Percentiles rank a stretch among this genome's conserved stretches.
Evolutionary conservation across 208 protist genomes (phyloP).

Genomic region (Trypanosomatidae sp.): DNA sequence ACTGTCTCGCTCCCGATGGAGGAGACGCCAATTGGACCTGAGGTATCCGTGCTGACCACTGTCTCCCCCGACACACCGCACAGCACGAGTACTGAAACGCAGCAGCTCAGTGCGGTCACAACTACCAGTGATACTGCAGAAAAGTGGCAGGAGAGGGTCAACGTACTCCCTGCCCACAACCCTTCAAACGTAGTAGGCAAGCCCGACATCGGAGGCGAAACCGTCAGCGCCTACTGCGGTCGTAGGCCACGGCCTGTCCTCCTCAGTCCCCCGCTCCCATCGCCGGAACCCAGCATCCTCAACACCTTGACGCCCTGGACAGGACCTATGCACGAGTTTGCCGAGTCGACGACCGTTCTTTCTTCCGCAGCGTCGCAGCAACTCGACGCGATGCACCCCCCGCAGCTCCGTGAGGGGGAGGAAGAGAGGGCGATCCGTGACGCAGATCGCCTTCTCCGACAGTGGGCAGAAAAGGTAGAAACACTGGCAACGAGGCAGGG

Average conservation of each 20-base stretch:
- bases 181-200: neutral
- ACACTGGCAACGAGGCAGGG: slow-evolving; percentile 21
- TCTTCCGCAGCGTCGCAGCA: neutral
- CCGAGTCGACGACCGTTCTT: neutral
- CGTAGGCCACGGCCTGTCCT: neutral
- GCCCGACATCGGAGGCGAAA: neutral
- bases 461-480: slow-evolving; percentile 22
- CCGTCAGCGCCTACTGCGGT: neutral
- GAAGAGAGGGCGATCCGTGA: slow-evolving; percentile 22
- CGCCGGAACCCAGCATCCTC: neutral
- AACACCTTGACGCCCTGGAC: slow-evolving; percentile 6
- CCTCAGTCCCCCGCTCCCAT: neutral
- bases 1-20: neutral
- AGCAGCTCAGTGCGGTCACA: neutral
- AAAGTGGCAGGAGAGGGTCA: no score
- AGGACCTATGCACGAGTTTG: slow-evolving; percentile 33
- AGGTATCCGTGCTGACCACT: slow-evolving; percentile 16
- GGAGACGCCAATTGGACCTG: slow-evolving; percentile 8
- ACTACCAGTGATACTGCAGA: neutral
- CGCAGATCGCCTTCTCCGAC: slow-evolving; percentile 28
- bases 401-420: slow-evolving; percentile 13
- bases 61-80: slow-evolving; percentile 20
- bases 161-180: neutral
- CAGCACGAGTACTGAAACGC: neutral
- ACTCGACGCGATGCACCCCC: neutral